Conservation (phyloP, 75 land plant species). For the Picea glauca region DNA sequence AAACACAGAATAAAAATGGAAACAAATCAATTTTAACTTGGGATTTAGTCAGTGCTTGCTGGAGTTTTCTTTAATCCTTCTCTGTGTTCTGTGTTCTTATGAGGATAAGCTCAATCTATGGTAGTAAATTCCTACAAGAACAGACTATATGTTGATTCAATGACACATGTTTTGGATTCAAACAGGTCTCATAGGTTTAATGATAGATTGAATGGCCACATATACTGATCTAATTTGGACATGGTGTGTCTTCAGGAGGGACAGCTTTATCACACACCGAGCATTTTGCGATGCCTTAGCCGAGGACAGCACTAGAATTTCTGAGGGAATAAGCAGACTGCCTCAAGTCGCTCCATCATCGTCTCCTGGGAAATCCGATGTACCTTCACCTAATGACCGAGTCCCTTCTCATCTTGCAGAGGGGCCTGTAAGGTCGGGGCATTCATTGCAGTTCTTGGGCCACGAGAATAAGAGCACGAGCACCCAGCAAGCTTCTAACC, state of each 20-base stretch:
- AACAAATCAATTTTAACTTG: too few relatives aligned
- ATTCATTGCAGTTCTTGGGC: neutral
- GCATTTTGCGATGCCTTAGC: slow-evolving; percentile 60
- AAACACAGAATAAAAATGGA: too few relatives aligned
- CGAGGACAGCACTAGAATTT: slow-evolving; percentile 20
- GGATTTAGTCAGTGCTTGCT: too few relatives aligned
- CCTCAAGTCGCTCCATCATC: neutral
- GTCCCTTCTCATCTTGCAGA: neutral
- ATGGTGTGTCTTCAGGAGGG: slow-evolving; percentile 15
- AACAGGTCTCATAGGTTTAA: too few relatives aligned
- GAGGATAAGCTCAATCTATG: too few relatives aligned
- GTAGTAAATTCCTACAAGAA: too few relatives aligned
- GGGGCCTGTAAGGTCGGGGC: neutral
- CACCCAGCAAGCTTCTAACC: neutral
- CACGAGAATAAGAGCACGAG: neutral
- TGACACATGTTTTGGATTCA: too few relatives aligned
- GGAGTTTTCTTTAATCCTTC: too few relatives aligned
- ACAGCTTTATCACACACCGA: slow-evolving; percentile 59
- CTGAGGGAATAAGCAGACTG: neutral
- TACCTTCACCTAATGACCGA: neutral
- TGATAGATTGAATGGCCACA: too few relatives aligned
- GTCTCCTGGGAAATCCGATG: neutral
- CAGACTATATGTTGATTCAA: too few relatives aligned
- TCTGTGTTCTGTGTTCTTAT: too few relatives aligned
- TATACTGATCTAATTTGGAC: neutral